These are phyloP conservation scores for Clitoria ternatea DNA, from an alignment of 306 rosid genomes.

Conservation along the genomic window DNA sequence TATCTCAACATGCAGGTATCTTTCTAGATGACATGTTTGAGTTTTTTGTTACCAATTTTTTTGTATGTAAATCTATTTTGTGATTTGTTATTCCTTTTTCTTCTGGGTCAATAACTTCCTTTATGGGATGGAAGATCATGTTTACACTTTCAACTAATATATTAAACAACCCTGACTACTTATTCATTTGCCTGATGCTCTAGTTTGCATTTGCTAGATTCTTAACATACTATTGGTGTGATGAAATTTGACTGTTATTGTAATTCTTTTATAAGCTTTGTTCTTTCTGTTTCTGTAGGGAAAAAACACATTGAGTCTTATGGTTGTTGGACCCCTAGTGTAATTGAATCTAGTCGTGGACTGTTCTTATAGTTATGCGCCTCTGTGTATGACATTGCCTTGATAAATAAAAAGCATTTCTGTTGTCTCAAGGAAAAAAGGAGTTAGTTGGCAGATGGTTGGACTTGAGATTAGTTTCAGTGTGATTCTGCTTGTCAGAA, in stretches of 20 bases:
- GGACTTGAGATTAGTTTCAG: neutral
- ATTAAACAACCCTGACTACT: neutral
- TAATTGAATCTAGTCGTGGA: neutral
- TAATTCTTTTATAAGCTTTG: neutral
- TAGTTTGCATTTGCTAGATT: neutral
- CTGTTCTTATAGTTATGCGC: no score
- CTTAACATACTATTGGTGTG: neutral
- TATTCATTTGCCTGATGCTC: neutral
- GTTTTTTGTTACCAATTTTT: neutral
- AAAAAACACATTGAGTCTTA: neutral
- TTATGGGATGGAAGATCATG: neutral
- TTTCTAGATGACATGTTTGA: constrained; percentile 14
- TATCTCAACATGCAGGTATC: constrained; percentile 74
- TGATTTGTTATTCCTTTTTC: neutral
- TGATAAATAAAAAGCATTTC: no score
- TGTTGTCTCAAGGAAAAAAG: no score
- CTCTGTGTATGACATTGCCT: neutral
- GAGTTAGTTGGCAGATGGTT: neutral
- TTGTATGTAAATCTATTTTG: neutral
- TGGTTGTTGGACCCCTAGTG: neutral
- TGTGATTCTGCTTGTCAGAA: neutral
- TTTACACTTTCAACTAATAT: neutral
- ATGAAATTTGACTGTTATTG: neutral
- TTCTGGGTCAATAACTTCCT: neutral
- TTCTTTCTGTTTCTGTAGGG: neutral